These are phyloP conservation scores for Wickerhamiella occidentalis DNA, from an alignment of 805 yeast species.

Conservation along the genomic window DNA sequence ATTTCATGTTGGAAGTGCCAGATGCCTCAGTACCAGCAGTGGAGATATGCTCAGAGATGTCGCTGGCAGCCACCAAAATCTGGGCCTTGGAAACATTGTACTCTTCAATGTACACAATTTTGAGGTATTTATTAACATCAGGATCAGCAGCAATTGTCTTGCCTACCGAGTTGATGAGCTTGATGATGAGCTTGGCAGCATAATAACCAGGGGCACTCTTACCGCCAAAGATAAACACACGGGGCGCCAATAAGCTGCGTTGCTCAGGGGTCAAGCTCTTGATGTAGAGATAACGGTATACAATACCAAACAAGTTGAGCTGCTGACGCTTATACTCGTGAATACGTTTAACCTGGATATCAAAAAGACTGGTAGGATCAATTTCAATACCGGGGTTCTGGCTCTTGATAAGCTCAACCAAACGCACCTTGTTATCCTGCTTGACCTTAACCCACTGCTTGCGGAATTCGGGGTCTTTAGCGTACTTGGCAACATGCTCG, in stretches of 20 bases:
- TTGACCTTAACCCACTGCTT: constrained; percentile 61
- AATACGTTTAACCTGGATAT: constrained; percentile 85
- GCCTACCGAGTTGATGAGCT: constrained; percentile 69
- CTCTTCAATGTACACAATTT: constrained; percentile 82
- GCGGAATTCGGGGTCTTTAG: constrained; percentile 59
- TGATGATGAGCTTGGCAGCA: constrained; percentile 85
- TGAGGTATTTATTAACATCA: constrained; percentile 61
- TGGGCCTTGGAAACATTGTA: constrained; percentile 93
- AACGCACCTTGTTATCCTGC: constrained; percentile 49
- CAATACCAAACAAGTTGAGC: constrained; percentile 79
- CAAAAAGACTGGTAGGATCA: constrained; percentile 67
- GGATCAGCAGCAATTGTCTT: constrained; percentile 68
- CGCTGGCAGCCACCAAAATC: constrained; percentile 79
- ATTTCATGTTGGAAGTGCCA: constrained; percentile 93
- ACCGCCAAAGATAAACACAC: constrained; percentile 80
- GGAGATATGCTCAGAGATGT: constrained; percentile 83
- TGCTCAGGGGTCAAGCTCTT: constrained; percentile 55
- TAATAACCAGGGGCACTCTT: constrained; percentile 97
- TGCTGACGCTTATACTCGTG: constrained; percentile 96
- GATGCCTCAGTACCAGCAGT: constrained; percentile 97
- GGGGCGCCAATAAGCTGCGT: constrained; percentile 52
- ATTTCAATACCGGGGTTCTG: constrained; percentile 43
- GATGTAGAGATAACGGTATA: constrained; percentile 66
- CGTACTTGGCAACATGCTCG: constrained; percentile 51
- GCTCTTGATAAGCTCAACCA: constrained; percentile 54